Percentiles rank a stretch among this genome's conserved stretches.
phyloP scores from a whole-genome alignment of 2,329 filamentous ascomycete species.

The Colletotrichum paranaense region DNA sequence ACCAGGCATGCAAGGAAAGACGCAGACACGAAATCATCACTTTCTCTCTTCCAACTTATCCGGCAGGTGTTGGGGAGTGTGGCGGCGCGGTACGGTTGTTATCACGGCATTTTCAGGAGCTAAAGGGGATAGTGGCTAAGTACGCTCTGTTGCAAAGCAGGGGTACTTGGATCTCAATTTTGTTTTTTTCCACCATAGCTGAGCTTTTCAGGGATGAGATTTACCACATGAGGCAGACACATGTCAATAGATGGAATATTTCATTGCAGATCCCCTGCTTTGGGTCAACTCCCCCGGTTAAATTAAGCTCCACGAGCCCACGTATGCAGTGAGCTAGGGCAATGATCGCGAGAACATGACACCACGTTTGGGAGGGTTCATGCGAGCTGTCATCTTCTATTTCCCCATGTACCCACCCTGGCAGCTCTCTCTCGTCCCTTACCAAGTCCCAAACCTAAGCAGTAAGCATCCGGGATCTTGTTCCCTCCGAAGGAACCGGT shows the following conservation, averaged over 20 bases:
- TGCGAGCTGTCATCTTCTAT: conserved; percentile 6
- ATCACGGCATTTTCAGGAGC: conserved; percentile 36
- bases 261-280: conserved; percentile 4
- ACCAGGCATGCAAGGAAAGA: conserved; percentile 16
- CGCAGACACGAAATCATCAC: conserved; percentile 29
- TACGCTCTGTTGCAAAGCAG: conserved; percentile 25
- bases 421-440: not conserved
- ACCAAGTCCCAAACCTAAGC: not conserved
- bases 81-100: conserved; percentile 32
- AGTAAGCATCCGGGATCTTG: not conserved
- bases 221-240: conserved; percentile 19
- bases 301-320: not conserved
- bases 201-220: conserved; percentile 8
- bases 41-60: conserved; percentile 32
- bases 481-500: not conserved
- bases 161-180: conserved; percentile 20
- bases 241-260: conserved; percentile 27
- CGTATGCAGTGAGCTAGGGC: not conserved
- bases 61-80: conserved; percentile 34
- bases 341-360: conserved; percentile 27
- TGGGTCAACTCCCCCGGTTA: not conserved
- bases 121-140: conserved; percentile 23
- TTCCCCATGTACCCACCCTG: conserved; percentile 1
- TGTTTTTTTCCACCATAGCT: conserved; percentile 2
- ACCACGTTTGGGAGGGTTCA: conserved; percentile 15